Evolutionary conservation across 129 eudicot genomes (phyloP).

Genomic region (Apium graveolens): DNA sequence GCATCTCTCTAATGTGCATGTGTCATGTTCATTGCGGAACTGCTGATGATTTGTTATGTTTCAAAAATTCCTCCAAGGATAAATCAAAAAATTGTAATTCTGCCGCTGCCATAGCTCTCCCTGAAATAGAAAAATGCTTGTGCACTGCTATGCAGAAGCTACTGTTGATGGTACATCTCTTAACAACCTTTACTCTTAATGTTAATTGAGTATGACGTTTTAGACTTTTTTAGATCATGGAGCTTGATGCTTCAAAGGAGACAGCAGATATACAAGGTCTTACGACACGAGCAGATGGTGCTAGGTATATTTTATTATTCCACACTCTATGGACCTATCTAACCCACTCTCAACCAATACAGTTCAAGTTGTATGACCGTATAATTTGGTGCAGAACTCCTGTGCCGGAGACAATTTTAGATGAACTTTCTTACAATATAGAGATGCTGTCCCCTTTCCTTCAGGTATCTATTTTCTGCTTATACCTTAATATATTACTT

Average conservation of each 20-base stretch:
- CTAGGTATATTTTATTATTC: conserved; percentile 36
- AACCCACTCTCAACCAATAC: neutral
- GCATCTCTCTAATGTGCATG: conserved; percentile 41
- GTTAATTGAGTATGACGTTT: neutral
- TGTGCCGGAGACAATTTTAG: conserved; percentile 58
- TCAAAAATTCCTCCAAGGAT: conserved; percentile 21
- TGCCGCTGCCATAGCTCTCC: conserved; percentile 53
- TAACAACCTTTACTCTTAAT: neutral
- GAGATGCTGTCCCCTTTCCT: conserved; percentile 54
- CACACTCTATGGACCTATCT: neutral
- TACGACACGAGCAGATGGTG: conserved; percentile 75
- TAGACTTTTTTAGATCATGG: conserved; percentile 45
- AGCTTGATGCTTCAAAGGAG: conserved; percentile 64
- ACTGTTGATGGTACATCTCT: conserved; percentile 51
- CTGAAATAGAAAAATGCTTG: conserved; percentile 50
- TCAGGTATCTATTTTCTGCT: conserved; percentile 37
- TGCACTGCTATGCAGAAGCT: conserved; percentile 54
- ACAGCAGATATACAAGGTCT: conserved; percentile 59
- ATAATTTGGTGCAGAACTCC: conserved; percentile 55
- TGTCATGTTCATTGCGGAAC: conserved; percentile 20
- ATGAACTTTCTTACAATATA: conserved; percentile 63
- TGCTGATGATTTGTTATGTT: conserved; percentile 23
- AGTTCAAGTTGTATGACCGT: conserved; percentile 4
- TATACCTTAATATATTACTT: neutral
- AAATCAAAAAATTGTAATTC: conserved; percentile 15